Evolutionary conservation across 2,329 filamentous ascomycete genomes (phyloP).

Genomic region (Diaporthe vaccinii): DNA sequence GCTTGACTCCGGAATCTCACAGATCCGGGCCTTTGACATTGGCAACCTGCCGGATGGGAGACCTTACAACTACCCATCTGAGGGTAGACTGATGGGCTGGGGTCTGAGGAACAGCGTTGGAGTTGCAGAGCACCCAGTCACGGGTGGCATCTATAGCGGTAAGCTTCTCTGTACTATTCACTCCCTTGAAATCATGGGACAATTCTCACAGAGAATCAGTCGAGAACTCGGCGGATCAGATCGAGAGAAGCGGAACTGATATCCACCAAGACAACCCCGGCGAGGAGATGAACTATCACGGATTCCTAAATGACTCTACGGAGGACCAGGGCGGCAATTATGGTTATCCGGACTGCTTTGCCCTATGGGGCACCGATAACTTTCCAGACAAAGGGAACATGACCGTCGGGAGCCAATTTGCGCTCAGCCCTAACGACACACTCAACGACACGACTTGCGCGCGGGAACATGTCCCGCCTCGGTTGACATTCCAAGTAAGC

Average conservation of each 20-base stretch:
- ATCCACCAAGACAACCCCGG: slow-evolving; percentile 77
- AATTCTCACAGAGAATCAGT: slow-evolving; percentile 52
- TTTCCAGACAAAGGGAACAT: slow-evolving; percentile 58
- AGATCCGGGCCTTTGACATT: slow-evolving; percentile 72
- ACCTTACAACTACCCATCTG: slow-evolving; percentile 62
- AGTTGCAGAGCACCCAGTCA: slow-evolving; percentile 68
- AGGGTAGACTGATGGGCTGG: slow-evolving; percentile 68
- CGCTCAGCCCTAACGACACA: slow-evolving; percentile 49
- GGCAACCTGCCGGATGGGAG: slow-evolving; percentile 47
- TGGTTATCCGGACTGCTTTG: slow-evolving; percentile 79
- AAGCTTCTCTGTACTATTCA: background rate
- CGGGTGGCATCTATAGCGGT: slow-evolving; percentile 61
- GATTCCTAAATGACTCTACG: slow-evolving; percentile 60
- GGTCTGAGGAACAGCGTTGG: slow-evolving; percentile 79
- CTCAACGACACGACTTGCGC: slow-evolving; percentile 62
- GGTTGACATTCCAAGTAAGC: slow-evolving; percentile 64
- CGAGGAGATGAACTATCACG: slow-evolving; percentile 80
- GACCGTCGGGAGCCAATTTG: slow-evolving; percentile 64
- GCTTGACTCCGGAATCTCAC: slow-evolving; percentile 70
- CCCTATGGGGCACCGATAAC: slow-evolving; percentile 70
- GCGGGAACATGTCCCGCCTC: slow-evolving; percentile 59
- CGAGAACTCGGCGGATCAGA: slow-evolving; percentile 76
- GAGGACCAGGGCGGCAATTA: slow-evolving; percentile 66
- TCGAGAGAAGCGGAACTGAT: slow-evolving; percentile 66
- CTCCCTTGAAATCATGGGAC: too few relatives aligned